Base-by-base conservation (phyloP, 805 yeast species). In the Candida broadrunensis region DNA sequence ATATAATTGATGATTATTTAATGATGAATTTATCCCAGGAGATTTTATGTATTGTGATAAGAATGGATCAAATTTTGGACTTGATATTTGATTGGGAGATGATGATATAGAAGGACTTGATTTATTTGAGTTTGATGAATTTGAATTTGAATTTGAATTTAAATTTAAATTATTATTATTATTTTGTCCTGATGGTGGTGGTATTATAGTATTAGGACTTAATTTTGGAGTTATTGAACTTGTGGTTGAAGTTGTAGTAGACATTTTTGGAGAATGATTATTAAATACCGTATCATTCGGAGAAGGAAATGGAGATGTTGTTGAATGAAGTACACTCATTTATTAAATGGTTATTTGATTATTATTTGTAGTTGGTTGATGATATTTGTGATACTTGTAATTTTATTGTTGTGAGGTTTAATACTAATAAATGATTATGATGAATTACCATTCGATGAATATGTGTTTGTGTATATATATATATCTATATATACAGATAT, bases 21-120 rank as follows among this genome's bases (percentile, higher is more conserved):
- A 35, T 27, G 49, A 23, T 6, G 53, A 42, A 8, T 42, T 36
- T 14, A 43, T 31, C 36, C 43, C 38, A n/a, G 49, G 38, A n/a
- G 45, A 45, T 29, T 52, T 52, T 32, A 57, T 38, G 36, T 58
- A 58, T 35, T 57, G 52, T 5, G 54, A 31, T 23, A 58, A 40
- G 39, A 54, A 57, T 4, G 55, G 50, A 34, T 56, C 62, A 14
- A 16, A 25, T 4, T 14, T 16, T 15, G 26, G 14, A 16, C 24
- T 35, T 33, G 18, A 7, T 13, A 17, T 33, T 33, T 11, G 21
- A 6, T 14, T 16, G 8, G 26, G n/a, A n/a, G n/a, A n/a, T n/a
- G n/a, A n/a, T n/a, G n/a, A n/a, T n/a, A n/a, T n/a, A n/a, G n/a
- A n/a, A 21, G 24, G 24, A 21, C 24, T 21, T 7, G 9, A 6